Percentiles rank a stretch among this genome's conserved stretches.
Conservation (phyloP, 2,329 filamentous ascomycete genomes). For the Aspergillus fischeri region DNA sequence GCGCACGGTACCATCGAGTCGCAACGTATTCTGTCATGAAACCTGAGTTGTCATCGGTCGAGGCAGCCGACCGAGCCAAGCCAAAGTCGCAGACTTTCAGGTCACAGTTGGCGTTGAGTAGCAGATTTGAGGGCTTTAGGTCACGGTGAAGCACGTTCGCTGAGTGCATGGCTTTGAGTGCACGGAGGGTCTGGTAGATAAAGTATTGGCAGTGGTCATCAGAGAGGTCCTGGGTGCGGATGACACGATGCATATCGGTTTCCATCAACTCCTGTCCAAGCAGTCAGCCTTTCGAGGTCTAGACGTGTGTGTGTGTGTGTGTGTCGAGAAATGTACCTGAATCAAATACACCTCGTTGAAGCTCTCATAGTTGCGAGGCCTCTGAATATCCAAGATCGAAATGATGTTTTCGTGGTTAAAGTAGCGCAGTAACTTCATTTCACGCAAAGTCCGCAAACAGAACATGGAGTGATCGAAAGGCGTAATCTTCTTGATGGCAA, state of each 20-base stretch:
- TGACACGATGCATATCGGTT: slow-evolving; percentile 98
- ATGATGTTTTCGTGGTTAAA: slow-evolving; percentile 99
- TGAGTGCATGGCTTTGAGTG: slow-evolving; percentile 98
- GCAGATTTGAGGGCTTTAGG: slow-evolving; percentile 92
- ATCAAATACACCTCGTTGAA: slow-evolving; percentile 99
- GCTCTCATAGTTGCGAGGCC: slow-evolving; percentile 89
- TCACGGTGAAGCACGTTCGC: slow-evolving; percentile 97
- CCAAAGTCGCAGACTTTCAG: slow-evolving; percentile 99
- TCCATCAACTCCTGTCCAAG: slow-evolving; percentile 84
- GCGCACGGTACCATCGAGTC: slow-evolving; percentile 97
- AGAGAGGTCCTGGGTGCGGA: slow-evolving; percentile 95
- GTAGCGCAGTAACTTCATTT: slow-evolving; percentile 98
- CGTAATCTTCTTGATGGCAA: slow-evolving; percentile 99
- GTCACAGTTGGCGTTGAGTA: slow-evolving; percentile 98
- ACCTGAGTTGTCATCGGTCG: slow-evolving; percentile 98
- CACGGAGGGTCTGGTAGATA: slow-evolving; percentile 97
- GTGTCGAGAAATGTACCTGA: slow-evolving; percentile 59
- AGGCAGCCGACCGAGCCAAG: slow-evolving; percentile 89
- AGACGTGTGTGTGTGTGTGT: neutral
- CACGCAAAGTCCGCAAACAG: slow-evolving; percentile 89
- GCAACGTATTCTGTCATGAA: slow-evolving; percentile 99
- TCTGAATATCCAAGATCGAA: slow-evolving; percentile 98
- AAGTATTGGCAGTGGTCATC: slow-evolving; percentile 99
- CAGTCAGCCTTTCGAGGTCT: neutral
- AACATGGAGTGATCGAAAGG: slow-evolving; percentile 99